phyloP scores from a whole-genome alignment of 495 filamentous ascomycete species.

The Viridothelium virens region DNA sequence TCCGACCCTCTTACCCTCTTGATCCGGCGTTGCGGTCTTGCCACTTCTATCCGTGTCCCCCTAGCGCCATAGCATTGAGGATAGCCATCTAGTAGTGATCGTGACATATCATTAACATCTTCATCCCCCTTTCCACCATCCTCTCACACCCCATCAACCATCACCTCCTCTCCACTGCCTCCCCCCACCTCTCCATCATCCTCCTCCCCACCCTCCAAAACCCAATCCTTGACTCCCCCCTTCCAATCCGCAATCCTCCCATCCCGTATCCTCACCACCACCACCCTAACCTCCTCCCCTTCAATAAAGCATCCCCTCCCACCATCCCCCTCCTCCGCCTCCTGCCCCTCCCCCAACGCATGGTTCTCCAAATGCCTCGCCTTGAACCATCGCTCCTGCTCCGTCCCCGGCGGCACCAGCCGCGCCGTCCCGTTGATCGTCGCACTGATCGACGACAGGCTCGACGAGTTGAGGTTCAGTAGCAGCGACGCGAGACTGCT shows the following conservation, averaged over 20 bases:
- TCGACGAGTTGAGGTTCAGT: conserved; percentile 80
- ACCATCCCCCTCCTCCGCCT: conserved; percentile 29
- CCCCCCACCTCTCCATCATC: conserved; percentile 10
- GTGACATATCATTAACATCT: neutral
- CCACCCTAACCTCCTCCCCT: conserved; percentile 35
- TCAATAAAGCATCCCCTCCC: conserved; percentile 36
- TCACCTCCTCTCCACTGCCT: neutral
- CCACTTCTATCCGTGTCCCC: neutral
- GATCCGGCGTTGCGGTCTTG: neutral
- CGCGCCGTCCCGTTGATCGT: conserved; percentile 82
- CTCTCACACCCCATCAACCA: conserved; percentile 22
- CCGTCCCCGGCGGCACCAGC: conserved; percentile 60
- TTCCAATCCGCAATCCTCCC: conserved; percentile 39
- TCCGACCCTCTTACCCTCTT: neutral
- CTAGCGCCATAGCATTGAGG: no score
- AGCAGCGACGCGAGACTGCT: conserved; percentile 73
- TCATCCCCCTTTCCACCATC: neutral
- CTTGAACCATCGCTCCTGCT: conserved; percentile 76
- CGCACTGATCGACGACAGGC: conserved; percentile 80
- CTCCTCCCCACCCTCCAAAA: conserved; percentile 16
- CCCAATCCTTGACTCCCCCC: conserved; percentile 35
- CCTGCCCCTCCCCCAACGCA: conserved; percentile 37
- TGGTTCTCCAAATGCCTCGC: conserved; percentile 84
- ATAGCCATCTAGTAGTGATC: no score
- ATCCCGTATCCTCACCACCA: conserved; percentile 37